Evolutionary conservation across 108 stramenopile species (phyloP).

Genomic region (Phaeodactylum tricornutum): DNA sequence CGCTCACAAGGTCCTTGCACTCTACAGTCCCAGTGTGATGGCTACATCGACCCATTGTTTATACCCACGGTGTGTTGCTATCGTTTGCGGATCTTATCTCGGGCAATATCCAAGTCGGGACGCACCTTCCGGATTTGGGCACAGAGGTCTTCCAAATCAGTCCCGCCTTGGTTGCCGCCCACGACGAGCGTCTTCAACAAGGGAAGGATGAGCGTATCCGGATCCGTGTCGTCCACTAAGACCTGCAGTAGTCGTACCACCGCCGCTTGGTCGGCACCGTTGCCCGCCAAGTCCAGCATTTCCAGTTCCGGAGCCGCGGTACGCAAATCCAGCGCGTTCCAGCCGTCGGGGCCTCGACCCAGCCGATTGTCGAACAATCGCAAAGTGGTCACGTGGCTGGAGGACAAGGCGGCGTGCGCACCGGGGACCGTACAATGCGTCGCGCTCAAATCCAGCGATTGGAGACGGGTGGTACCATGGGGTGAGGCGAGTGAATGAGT

Average conservation of each 20-base stretch:
- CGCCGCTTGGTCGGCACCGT: conserved; percentile 35
- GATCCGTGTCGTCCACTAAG: conserved; percentile 10
- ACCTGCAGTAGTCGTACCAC: conserved; percentile 38
- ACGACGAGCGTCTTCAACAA: conserved; percentile 43
- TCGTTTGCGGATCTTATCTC: conserved; percentile 34
- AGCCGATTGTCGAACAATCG: conserved; percentile 60
- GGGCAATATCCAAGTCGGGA: conserved; percentile 63
- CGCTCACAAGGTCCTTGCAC: too few relatives aligned
- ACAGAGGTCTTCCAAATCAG: conserved; percentile 28
- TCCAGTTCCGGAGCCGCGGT: conserved; percentile 44
- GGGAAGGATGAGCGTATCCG: background rate
- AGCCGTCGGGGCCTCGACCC: conserved; percentile 44
- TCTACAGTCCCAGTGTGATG: too few relatives aligned
- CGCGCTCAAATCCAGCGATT: conserved; percentile 36
- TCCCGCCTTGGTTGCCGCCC: conserved; percentile 57
- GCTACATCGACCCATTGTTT: too few relatives aligned
- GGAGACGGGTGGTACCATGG: conserved; percentile 3
- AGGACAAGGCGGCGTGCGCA: conserved; percentile 24
- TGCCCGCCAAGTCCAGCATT: conserved; percentile 65
- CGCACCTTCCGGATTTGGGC: conserved; percentile 19
- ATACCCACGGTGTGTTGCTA: too few relatives aligned
- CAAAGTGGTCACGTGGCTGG: conserved; percentile 23
- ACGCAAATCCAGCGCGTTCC: conserved; percentile 22
- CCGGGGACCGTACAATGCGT: conserved; percentile 51
- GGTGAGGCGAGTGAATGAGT: background rate